Base-by-base conservation (phyloP, 2,329 filamentous ascomycete species). In the Hypoxylon sp. region DNA sequence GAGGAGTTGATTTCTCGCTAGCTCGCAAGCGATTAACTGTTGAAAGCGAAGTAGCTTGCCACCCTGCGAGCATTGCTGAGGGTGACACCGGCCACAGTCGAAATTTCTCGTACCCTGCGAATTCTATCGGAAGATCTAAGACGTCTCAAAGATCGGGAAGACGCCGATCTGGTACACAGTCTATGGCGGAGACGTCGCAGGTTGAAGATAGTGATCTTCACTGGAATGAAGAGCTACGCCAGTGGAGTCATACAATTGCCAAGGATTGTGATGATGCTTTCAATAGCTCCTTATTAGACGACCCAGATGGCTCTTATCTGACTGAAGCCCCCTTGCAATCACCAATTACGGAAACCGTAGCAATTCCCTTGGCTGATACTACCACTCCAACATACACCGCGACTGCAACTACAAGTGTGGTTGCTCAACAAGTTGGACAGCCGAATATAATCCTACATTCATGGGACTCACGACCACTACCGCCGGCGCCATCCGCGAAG, bases 261-360 rank as follows among this genome's bases (percentile, higher is more conserved):
- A 93, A 94, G 79, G 93, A 96, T 65, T 97, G 94, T 76, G 94
- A 98, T 76, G 93, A 96, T 75, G 94, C 94, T 1, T 98, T 98
- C 82, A 94, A 93, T 76, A 90, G 91, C 73, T 86, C 84, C 9
- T 73, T 88, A 10, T 80, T 86, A 17, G 35, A 42, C 14, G 24
- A 67, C 54, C 37, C 58, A 5, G 63, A 75, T 22, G 39, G 39
- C 3, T 67, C 73, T 17, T 67, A 64, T 37, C 19, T 71, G 2
- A 63, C 50, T 44, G 57, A 70, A 17, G 39, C 58, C 13, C 39
- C 66, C 26, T 58, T 66, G 10, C 67, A 66, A 13, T 64, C 65
- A 1, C 59, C 74, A 26, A 37, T 39, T 13, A 37, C 68, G 33
- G 63, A 54, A 1, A 55, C 71, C 42, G 14, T 47, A 31, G 52